Evolutionary conservation across 192 early-diverging fungal species (phyloP).

Genomic region (Linnemannia zychae): DNA sequence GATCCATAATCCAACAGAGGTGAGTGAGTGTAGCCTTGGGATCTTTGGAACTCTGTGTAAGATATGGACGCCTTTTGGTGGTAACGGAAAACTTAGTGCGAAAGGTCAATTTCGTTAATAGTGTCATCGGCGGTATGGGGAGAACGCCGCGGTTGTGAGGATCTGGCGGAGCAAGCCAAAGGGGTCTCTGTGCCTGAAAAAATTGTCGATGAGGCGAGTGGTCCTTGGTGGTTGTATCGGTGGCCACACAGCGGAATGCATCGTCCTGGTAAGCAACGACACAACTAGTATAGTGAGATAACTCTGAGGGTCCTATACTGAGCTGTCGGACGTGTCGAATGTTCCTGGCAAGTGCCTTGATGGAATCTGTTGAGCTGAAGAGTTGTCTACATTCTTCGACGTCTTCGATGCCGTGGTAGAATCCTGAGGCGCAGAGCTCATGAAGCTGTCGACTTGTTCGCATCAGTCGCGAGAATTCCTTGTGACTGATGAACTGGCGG

Average conservation of each 20-base stretch:
- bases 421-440: not conserved
- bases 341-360: not conserved
- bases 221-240: too few relatives aligned
- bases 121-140: not conserved
- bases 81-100: not conserved
- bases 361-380: not conserved
- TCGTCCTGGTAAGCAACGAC: not conserved
- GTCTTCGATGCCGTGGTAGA: not conserved
- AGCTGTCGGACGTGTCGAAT: not conserved
- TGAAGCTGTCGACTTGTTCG: not conserved
- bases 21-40: not conserved
- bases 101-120: not conserved
- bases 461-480: too few relatives aligned
- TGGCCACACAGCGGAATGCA: too few relatives aligned
- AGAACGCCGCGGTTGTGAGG: not conserved
- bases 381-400: fast-evolving
- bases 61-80: not conserved
- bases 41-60: not conserved
- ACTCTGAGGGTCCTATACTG: not conserved
- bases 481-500: too few relatives aligned
- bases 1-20: not conserved
- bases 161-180: not conserved
- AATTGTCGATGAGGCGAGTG: too few relatives aligned
- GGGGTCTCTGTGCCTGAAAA: not conserved
- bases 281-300: not conserved